A percentile compares a stretch with the other conserved stretches of the same genome.
Conservation (phyloP, 23 red algal species). For the Chondrus crispus region DNA sequence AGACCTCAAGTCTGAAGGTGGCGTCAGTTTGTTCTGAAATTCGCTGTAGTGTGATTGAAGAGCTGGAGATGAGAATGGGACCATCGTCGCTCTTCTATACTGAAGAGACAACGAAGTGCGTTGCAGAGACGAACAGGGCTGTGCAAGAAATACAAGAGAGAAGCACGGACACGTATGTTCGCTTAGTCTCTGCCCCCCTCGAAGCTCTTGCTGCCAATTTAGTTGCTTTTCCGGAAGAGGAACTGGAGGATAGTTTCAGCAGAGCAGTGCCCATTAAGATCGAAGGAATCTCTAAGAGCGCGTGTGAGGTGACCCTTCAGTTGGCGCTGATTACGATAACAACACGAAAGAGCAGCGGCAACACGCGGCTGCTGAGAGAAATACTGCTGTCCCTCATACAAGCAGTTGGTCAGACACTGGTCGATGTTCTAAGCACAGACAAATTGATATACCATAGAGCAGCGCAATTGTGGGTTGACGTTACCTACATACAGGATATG, state of each 20-base stretch:
- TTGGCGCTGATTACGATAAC: constrained; percentile 38
- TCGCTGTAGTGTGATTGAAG: background rate
- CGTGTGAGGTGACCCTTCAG: constrained; percentile 25
- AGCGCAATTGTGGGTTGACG: constrained; percentile 61
- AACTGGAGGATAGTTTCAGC: constrained; percentile 13
- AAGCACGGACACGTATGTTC: background rate
- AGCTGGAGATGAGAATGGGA: background rate
- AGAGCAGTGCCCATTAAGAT: constrained; percentile 26
- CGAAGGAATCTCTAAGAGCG: constrained; percentile 19
- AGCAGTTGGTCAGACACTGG: constrained; percentile 12
- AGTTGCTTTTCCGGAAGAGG: background rate
- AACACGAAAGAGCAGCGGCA: background rate
- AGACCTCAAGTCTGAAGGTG: background rate
- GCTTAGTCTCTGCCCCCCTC: constrained; percentile 13
- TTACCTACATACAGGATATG: constrained; percentile 10
- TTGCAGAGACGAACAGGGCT: background rate
- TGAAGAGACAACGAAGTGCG: background rate
- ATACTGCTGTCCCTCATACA: constrained; percentile 14
- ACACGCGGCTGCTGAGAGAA: background rate
- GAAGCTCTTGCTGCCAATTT: background rate
- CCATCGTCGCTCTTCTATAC: background rate
- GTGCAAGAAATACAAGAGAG: background rate
- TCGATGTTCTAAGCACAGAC: background rate
- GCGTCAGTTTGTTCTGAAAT: constrained; percentile 27
- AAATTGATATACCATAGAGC: constrained; percentile 44